phyloP scores from a whole-genome alignment of 768 basidiomycete species.

The Trametes sanguinea region DNA sequence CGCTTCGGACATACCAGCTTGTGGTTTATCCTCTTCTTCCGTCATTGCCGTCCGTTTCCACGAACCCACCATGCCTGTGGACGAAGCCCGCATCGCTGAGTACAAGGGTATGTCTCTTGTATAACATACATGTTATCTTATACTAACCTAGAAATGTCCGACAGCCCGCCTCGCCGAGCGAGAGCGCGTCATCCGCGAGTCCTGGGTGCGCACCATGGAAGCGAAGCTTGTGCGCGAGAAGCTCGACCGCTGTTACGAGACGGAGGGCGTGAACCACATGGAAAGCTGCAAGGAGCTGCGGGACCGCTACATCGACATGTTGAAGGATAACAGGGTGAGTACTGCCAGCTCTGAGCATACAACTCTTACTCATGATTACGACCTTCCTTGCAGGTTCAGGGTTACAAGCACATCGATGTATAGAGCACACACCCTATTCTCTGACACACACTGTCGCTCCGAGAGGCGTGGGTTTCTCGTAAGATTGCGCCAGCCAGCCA shows the following conservation, averaged over 20 bases:
- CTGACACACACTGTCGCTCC: too few relatives aligned
- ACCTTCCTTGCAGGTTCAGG: conserved; percentile 64
- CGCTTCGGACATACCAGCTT: conserved; percentile 10
- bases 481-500: too few relatives aligned
- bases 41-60: conserved; percentile 1
- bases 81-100: conserved; percentile 46
- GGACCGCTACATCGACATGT: conserved; percentile 78
- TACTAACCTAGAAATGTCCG: not conserved
- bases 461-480: too few relatives aligned
- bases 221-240: conserved; percentile 85
- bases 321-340: conserved; percentile 80
- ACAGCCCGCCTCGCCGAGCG: conserved; percentile 67
- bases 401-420: conserved; percentile 78
- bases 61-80: conserved; percentile 41
- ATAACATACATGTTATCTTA: not conserved
- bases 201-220: conserved; percentile 96
- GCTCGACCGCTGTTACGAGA: conserved; percentile 84
- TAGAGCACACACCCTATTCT: conserved; percentile 23
- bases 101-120: conserved; percentile 47
- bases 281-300: conserved; percentile 87
- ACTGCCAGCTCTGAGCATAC: not conserved
- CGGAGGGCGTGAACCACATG: conserved; percentile 90
- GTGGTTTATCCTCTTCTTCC: conserved; percentile 1
- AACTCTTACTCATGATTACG: not conserved
- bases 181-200: conserved; percentile 81